Evolutionary conservation across 495 filamentous ascomycete genomes (phyloP).

Genomic region (Neurospora sp.): DNA sequence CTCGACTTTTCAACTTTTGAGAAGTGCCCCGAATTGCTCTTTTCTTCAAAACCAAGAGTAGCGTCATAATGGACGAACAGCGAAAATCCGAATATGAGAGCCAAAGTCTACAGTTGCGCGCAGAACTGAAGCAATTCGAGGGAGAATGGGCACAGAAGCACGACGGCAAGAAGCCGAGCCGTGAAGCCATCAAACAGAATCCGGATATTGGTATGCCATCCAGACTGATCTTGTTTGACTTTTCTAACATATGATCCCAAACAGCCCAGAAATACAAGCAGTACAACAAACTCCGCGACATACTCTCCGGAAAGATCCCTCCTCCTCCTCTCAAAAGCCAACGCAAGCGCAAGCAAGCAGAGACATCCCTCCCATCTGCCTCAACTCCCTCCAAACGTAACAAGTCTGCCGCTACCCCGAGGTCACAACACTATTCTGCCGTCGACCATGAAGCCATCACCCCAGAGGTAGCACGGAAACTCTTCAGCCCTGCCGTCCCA

Average conservation of each 20-base stretch:
- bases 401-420: conserved; percentile 28
- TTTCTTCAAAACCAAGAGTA: not conserved
- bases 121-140: conserved; percentile 83
- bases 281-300: conserved; percentile 64
- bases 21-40: not conserved
- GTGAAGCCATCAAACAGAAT: conserved; percentile 80
- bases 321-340: conserved; percentile 23
- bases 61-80: conserved; percentile 31
- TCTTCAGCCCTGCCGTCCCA: conserved; percentile 49
- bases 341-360: conserved; percentile 26
- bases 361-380: conserved; percentile 24
- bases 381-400: conserved; percentile 38
- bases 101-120: conserved; percentile 44
- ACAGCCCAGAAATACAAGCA: conserved; percentile 84
- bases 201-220: conserved; percentile 59
- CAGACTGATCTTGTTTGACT: not conserved
- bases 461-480: conserved; percentile 33
- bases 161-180: conserved; percentile 63
- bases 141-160: conserved; percentile 59
- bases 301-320: conserved; percentile 40
- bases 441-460: not conserved
- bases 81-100: conserved; percentile 28
- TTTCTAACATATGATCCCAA: not conserved
- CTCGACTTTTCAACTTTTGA: not conserved
- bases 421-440: conserved; percentile 11